Base-by-base conservation (phyloP, 2,329 filamentous ascomycete genomes). In the Amesomyces nigricolor region DNA sequence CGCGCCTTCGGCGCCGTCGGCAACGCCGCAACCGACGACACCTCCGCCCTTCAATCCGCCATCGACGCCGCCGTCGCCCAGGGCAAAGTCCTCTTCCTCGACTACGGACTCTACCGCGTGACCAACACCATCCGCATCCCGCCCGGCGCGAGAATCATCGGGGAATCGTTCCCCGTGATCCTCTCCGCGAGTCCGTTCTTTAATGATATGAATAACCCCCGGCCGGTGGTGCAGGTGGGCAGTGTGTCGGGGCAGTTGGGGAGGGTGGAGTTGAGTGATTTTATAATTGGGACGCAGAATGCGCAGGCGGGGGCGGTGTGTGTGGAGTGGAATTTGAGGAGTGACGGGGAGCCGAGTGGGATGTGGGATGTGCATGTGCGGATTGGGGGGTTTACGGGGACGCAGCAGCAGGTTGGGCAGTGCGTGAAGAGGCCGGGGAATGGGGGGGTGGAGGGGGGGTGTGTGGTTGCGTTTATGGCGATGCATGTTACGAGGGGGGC, bases 301-400 rank as follows among this genome's bases (percentile, higher is more conserved):
- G 72, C 82, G 30, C 77, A 83, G 37, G 76, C 81, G 1, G 88
- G 88, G 7, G 87, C 87, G 1, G 76, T 84, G 8, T 72, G 90
- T 9, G 81, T 91, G 53, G 78, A 91, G 67, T 90, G 83, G 75
- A 91, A 91, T 67, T 73, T 91, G 10, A 77, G 73, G 42, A 75
- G 72, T 19, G 17, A 17, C 7, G 58, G 67, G 13, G 65, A 62
- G 37, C 76, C 77, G 3, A 72, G 71, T 17, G 82, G 80, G 9
- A 76, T 86, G 68, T 91, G 87, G 87, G 88, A 91, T 65, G 81
- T 86, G 16, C 88, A 91, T 71, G 81, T 86, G 65, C 81, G 88
- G 64, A 79, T 91, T 51, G 87, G 86, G 61, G 88, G 88, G 14
- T 83, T 81, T 56, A 78, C 79, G 9, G 87, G 87, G 47, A 87